Percentiles rank a stretch among this genome's conserved stretches.
These are phyloP conservation scores for Dactylellina leptospora DNA, from an alignment of 2,329 filamentous ascomycete genomes.

Conservation along the genomic window DNA sequence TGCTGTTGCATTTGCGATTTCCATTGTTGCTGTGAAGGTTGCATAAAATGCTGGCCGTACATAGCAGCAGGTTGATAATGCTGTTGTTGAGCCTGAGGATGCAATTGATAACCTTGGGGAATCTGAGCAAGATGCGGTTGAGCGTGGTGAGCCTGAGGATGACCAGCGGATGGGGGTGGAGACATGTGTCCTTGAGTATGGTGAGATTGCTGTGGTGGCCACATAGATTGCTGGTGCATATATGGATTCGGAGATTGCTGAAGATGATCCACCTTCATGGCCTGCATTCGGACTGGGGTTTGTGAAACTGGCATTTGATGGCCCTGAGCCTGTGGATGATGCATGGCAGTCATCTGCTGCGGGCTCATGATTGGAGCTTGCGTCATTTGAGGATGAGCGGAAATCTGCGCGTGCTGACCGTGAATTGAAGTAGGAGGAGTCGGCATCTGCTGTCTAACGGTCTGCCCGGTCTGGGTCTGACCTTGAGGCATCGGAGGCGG, in stretches of 20 bases:
- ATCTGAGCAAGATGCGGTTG: conserved; percentile 60
- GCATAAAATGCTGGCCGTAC: conserved; percentile 54
- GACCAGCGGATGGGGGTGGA: conserved; percentile 60
- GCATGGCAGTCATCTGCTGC: conserved; percentile 71
- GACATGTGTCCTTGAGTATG: conserved; percentile 71
- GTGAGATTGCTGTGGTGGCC: conserved; percentile 61
- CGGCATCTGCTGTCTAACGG: conserved; percentile 67
- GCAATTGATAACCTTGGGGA: conserved; percentile 61
- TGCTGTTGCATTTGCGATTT: conserved; percentile 54
- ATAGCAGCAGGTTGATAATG: conserved; percentile 56
- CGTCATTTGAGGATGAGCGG: conserved; percentile 60
- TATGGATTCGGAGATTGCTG: conserved; percentile 71
- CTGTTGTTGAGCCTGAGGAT: conserved; percentile 59
- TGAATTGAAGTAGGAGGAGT: conserved; percentile 67
- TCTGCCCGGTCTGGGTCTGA: conserved; percentile 20
- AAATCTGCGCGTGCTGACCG: conserved; percentile 65
- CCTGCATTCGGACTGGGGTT: conserved; percentile 68
- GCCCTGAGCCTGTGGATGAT: conserved; percentile 66
- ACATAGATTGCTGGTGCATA: conserved; percentile 73
- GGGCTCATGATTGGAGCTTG: conserved; percentile 61
- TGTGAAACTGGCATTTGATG: conserved; percentile 62
- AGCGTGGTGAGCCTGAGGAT: conserved; percentile 58
- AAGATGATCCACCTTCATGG: conserved; percentile 65
- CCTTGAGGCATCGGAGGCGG: conserved; percentile 40
- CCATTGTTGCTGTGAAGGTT: conserved; percentile 55